Evolutionary conservation across 768 basidiomycete genomes (phyloP).

Genomic region (Amanita rimosa): DNA sequence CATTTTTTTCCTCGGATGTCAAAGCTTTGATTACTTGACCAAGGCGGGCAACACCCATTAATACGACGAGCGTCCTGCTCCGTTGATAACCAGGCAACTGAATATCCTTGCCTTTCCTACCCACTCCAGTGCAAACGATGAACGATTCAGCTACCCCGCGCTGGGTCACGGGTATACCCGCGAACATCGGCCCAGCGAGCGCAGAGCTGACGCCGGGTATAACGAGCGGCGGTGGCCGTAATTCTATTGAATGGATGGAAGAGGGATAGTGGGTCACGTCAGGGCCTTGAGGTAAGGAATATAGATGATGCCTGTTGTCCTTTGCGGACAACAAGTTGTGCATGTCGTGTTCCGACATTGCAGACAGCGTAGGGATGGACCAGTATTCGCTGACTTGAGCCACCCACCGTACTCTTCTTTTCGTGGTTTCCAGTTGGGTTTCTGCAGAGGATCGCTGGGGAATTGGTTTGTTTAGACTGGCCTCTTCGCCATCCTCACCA

Average conservation of each 20-base stretch:
- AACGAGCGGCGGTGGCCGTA: constrained; percentile 34
- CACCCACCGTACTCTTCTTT: constrained; percentile 82
- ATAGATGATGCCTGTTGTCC: not conserved
- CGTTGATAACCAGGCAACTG: constrained; percentile 84
- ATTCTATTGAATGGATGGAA: constrained; percentile 3
- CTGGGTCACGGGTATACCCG: constrained; percentile 90
- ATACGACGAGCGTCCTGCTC: constrained; percentile 65
- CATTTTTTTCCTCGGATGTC: constrained; percentile 10
- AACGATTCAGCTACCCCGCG: constrained; percentile 88
- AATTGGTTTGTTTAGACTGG: constrained; percentile 64
- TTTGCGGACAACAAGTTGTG: constrained; percentile 41
- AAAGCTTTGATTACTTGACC: constrained; percentile 59
- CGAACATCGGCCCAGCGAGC: constrained; percentile 81
- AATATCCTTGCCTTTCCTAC: constrained; percentile 73
- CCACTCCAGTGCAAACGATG: constrained; percentile 90
- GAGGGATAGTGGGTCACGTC: constrained; percentile 8
- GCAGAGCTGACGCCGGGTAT: constrained; percentile 88
- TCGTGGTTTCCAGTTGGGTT: constrained; percentile 32
- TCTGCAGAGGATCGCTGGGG: constrained; percentile 14
- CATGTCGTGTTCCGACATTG: constrained; percentile 61
- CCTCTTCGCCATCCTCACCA: constrained; percentile 39
- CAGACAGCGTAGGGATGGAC: constrained; percentile 68
- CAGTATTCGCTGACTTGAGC: constrained; percentile 96
- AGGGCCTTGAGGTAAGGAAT: not conserved
- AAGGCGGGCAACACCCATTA: constrained; percentile 94